Percentiles rank a stretch among this genome's conserved stretches.
Conservation (phyloP, 371 early-diverging fungal species). For the Lichtheimia corymbifera region DNA sequence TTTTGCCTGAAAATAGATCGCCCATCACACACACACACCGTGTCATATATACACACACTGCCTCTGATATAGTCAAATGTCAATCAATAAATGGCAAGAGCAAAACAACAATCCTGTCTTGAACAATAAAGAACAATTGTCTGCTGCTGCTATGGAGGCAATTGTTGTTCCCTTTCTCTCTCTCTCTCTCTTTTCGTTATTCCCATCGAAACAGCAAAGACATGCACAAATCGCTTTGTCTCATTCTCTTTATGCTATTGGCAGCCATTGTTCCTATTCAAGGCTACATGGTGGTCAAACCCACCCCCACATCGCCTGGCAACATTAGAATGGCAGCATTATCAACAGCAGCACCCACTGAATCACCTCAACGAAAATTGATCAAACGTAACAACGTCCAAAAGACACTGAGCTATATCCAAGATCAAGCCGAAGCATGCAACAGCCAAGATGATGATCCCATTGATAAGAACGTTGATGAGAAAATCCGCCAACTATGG, state of each 20-base stretch:
- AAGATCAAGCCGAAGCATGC: slow-evolving; percentile 36
- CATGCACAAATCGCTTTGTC: slow-evolving; percentile 1
- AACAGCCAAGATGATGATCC: slow-evolving; percentile 12
- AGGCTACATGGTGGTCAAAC: neutral
- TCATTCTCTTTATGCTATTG: neutral
- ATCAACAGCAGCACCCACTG: slow-evolving; percentile 5
- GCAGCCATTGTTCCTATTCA: neutral
- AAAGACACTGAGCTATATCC: slow-evolving; percentile 28
- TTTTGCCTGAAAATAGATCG: slow-evolving; percentile 1
- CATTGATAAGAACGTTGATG: slow-evolving; percentile 7
- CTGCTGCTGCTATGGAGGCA: neutral
- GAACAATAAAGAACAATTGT: neutral
- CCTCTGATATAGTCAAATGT: neutral
- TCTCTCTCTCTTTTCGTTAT: too few relatives aligned
- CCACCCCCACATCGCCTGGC: neutral
- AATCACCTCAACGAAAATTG: slow-evolving; percentile 2
- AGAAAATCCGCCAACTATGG: slow-evolving; percentile 24
- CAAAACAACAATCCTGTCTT: slow-evolving; percentile 6
- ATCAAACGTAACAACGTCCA: slow-evolving; percentile 28
- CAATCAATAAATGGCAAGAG: slow-evolving; percentile 14
- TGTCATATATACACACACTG: neutral
- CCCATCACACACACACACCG: neutral
- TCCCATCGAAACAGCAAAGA: neutral
- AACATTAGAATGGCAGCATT: neutral
- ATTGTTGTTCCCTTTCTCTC: neutral